Percentiles rank a stretch among this genome's conserved stretches.
Evolutionary conservation across 345 rosid genomes (phyloP).

Genomic region (Aquilaria sinensis): DNA sequence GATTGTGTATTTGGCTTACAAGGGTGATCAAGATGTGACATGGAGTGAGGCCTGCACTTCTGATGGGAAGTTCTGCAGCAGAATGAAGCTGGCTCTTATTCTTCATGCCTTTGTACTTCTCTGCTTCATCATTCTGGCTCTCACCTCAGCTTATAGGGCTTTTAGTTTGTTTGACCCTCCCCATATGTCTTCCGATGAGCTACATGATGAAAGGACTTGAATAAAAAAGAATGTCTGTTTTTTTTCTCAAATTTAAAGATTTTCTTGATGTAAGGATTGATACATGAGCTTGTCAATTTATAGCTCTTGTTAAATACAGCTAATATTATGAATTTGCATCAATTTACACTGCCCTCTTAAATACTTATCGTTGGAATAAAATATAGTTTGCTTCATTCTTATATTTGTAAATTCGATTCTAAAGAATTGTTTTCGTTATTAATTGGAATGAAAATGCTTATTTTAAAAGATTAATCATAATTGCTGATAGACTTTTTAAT

Average conservation of each 20-base stretch:
- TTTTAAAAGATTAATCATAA: too few relatives aligned
- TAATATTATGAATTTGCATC: too few relatives aligned
- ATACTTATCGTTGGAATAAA: too few relatives aligned
- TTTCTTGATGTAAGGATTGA: too few relatives aligned
- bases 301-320: too few relatives aligned
- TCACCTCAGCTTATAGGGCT: slow-evolving; percentile 72
- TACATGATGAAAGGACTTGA: slow-evolving; percentile 13
- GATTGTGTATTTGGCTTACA: slow-evolving; percentile 51
- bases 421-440: too few relatives aligned
- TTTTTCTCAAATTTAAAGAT: not conserved
- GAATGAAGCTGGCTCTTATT: slow-evolving; percentile 46
- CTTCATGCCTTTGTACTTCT: slow-evolving; percentile 53
- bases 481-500: too few relatives aligned
- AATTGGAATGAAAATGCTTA: too few relatives aligned
- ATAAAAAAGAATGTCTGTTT: not conserved
- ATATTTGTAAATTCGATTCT: too few relatives aligned
- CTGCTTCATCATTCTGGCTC: slow-evolving; percentile 55
- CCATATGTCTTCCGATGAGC: slow-evolving; percentile 24
- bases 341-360: too few relatives aligned
- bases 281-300: too few relatives aligned
- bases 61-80: slow-evolving; percentile 55
- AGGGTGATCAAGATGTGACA: slow-evolving; percentile 57
- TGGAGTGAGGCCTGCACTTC: slow-evolving; percentile 83
- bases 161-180: slow-evolving; percentile 70
- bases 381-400: too few relatives aligned